Evolutionary conservation across 805 yeast species (phyloP), one percentile per base, ranked within the genome.

Genomic region (Pichia phayaonensis): DNA sequence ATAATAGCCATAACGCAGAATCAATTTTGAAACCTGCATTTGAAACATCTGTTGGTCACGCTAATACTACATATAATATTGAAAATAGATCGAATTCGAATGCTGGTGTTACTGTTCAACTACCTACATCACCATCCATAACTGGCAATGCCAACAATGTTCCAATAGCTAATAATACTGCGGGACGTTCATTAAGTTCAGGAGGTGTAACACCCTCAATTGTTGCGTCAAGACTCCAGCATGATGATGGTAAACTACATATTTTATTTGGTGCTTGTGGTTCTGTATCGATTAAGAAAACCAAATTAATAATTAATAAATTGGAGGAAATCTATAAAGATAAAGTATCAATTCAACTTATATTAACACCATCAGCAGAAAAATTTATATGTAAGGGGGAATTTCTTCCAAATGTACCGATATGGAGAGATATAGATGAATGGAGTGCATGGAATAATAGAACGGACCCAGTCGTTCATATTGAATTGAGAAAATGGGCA

Each of bases 401-500:
- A 12, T 65, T 78, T 52, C 71, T 71, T 15, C 66, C 73, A 49
- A 70, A 73, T 54, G 71, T 79, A 13, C 70, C 76, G 50, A 67
- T 78, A 8, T 79, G 84, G 84, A 65, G 79, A 58, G 83, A 79
- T 59, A 63, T 68, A 22, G 84, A 79, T 58, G 84, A 79, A 63
- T 79, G 84, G 84, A 53, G 58, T 15, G 60, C 68, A 18, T 79
- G 84, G 84, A 70, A 71, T 56, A 64, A 67, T 41, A 65, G 84
- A 56, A 72, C 76, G 47, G 84, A 79, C 60, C 83, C 83, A 5
- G 83, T 79, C 47, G 67, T 79, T 55, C 84, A 79, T 58, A 77
- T 79, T 50, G 83, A 79, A 60, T 65, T 79, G 48, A 71, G 84
- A 52, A 71, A 82, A 54, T 79, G 84, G 84, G 83, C 84, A 0